Base-by-base conservation (phyloP, 1,139 yeast genomes). In the Magnusiomyces ingens region DNA sequence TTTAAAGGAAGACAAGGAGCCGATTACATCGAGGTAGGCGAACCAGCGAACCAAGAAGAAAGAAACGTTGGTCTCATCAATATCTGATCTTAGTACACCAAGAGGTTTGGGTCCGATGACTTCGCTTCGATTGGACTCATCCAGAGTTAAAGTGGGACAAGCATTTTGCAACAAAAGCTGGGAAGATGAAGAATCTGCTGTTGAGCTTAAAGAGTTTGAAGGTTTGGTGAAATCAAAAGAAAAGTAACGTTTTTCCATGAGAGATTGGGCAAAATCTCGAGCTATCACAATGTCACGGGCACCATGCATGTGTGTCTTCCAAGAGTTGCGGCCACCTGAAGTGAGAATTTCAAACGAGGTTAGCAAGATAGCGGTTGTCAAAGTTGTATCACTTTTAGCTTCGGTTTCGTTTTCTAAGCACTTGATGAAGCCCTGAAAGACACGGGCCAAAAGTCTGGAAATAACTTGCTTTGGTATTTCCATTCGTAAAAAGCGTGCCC, bases 31-130 rank as follows among this genome's bases (percentile, higher is more conserved):
- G 48, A 84, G 72, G 60, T 84, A 86, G 0, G 84, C 85, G 63
- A 82, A 83, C 85, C 91, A 83, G 54, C 93, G 70, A 64, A 81
- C 74, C 53, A 86, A 69, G 62, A 86, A 85, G 59, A 75, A 82
- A 0, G 81, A 69, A 11, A 82, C 73, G 59, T 80, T 78, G 6
- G 72, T 66, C 48, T 70, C 72, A 45, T 62, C 55, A 5, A 62
- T 50, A 21, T 55, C 59, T 22, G 58, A 58, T 43, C 57, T 59
- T 18, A 62, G 46, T 13, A 64, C 53, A 22, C 65, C 57, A 1
- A 62, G 52, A 2, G 65, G 65, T 46, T 59, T 63, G 3, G 65
- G 66, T 5, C 66, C 67, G 44, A 55, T 51, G 3, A 52, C 44
- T n/a, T 35, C 21, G 6, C 15, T 26, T 42, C 12, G n/a, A n/a